Conservation (phyloP, 345 rosid genomes). For the Combretum micranthum region DNA sequence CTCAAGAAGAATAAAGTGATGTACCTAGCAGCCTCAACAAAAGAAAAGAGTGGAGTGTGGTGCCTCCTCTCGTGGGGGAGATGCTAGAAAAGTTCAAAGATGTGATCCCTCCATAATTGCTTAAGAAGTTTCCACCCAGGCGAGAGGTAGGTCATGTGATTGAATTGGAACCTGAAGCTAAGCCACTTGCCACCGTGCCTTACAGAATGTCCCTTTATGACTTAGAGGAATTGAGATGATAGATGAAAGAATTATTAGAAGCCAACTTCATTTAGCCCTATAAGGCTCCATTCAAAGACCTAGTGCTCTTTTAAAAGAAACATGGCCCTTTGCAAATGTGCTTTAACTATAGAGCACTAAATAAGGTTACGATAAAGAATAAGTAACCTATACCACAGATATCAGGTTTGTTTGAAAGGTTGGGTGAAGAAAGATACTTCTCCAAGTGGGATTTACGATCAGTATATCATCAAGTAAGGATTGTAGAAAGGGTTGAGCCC, state of each 20-base stretch:
- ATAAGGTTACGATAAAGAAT: slow-evolving; percentile 9
- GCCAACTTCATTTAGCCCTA: background rate
- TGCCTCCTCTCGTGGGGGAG: too few relatives aligned
- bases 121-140: too few relatives aligned
- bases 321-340: background rate
- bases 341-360: slow-evolving; percentile 3
- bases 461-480: slow-evolving; percentile 9
- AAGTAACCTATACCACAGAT: slow-evolving; percentile 5
- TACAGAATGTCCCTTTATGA: slow-evolving; percentile 1
- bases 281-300: background rate
- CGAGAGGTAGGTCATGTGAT: too few relatives aligned
- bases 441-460: slow-evolving; percentile 7
- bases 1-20: too few relatives aligned
- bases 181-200: background rate
- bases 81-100: too few relatives aligned
- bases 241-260: background rate
- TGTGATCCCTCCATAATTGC: too few relatives aligned
- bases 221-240: background rate
- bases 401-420: background rate
- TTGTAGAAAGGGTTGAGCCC: slow-evolving; percentile 2
- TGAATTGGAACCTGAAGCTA: too few relatives aligned
- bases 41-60: too few relatives aligned
- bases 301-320: background rate
- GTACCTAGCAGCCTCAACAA: too few relatives aligned
- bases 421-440: background rate